Conservation (phyloP, 805 yeast species). For the Candida chilensis region DNA sequence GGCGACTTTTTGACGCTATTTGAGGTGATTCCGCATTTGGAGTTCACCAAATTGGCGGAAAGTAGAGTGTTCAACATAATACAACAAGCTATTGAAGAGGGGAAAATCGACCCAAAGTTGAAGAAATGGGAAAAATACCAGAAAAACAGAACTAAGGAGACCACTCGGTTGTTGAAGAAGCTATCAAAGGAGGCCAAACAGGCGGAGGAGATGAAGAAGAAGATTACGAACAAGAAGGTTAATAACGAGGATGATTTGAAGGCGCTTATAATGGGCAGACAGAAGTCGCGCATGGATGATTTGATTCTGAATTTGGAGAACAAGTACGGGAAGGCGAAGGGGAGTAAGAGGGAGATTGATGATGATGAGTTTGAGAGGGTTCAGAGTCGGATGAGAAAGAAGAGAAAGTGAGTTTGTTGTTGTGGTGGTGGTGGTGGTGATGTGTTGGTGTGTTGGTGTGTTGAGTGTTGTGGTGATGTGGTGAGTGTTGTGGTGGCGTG, state of each 20-base stretch:
- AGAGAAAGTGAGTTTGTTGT: too few relatives aligned
- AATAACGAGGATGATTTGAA: slow-evolving; percentile 30
- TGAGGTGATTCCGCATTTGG: slow-evolving; percentile 73
- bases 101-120: slow-evolving; percentile 20
- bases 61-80: slow-evolving; percentile 47
- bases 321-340: slow-evolving; percentile 32
- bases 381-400: slow-evolving; percentile 26
- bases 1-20: slow-evolving; percentile 68
- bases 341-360: slow-evolving; percentile 30
- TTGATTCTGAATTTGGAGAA: slow-evolving; percentile 37
- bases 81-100: slow-evolving; percentile 27
- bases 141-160: slow-evolving; percentile 35
- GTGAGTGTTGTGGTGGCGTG: too few relatives aligned
- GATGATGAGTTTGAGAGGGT: slow-evolving; percentile 43
- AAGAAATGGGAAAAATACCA: slow-evolving; percentile 43
- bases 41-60: slow-evolving; percentile 51
- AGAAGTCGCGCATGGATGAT: slow-evolving; percentile 30
- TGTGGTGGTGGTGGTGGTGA: too few relatives aligned
- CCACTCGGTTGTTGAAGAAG: slow-evolving; percentile 36
- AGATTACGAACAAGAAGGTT: slow-evolving; percentile 11
- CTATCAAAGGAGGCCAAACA: slow-evolving; percentile 59
- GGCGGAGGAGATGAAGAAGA: slow-evolving; percentile 38
- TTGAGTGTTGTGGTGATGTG: too few relatives aligned
- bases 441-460: too few relatives aligned
- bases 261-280: slow-evolving; percentile 39